Base-by-base conservation (phyloP, 2,329 filamentous ascomycete genomes). In the Aureobasidium musti region DNA sequence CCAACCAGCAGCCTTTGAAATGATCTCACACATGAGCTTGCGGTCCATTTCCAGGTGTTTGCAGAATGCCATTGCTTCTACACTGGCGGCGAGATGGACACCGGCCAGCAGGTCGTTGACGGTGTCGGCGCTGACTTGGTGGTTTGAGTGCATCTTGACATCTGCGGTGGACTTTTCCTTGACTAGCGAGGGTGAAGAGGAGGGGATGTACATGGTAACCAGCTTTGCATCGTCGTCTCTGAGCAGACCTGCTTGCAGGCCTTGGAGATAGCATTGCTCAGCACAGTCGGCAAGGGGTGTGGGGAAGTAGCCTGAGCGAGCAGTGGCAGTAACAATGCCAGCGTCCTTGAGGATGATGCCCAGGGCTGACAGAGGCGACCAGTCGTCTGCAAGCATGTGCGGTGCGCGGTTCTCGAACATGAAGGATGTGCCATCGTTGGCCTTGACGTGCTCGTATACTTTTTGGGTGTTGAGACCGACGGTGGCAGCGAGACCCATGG, bases 251-350 rank as follows among this genome's bases (percentile, higher is more conserved):
- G 84, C 82, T 28, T 83, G 79, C 8, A 89, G 75, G 17, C 82
- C 86, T 33, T 84, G 77, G 65, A 89, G 82, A 73, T 89, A 90
- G 33, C 84, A 81, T 74, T 89, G 87, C 76, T 91, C 88, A 13
- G 88, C 87, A 0, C 82, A 81, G 43, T 82, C 83, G 65, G 84
- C 85, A 73, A 91, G 83, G 0, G 86, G 86, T 0, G 83, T 83
- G 0, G 86, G 82, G 74, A 89, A 90, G 33, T 80, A 79, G 64
- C 80, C 77, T 49, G 84, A 79, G 23, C 87, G 80, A 0, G 87
- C 87, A 67, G 86, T 87, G 30, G 85, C 83, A 1, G 88, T 90
- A 74, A 91, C 89, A 76, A 91, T 91, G 59, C 84, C 82, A 14
- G 78, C 79, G 67, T 82, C 81, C 70, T 82, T 82, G 17, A 80